phyloP scores from a whole-genome alignment of 371 early-diverging fungal genomes.

The Capniomyces stellatus region DNA sequence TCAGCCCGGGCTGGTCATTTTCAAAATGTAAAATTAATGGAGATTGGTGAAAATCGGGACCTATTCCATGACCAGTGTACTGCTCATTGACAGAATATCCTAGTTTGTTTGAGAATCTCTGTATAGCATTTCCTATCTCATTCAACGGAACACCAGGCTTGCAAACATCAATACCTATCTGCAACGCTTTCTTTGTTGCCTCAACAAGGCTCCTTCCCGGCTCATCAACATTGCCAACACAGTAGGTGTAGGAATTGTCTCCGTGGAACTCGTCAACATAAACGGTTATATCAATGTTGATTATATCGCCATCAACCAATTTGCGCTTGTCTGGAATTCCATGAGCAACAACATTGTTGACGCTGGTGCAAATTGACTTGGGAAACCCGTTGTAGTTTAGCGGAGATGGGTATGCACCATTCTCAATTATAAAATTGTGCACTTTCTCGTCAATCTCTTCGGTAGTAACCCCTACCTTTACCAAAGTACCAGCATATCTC shows the following conservation, averaged over 20 bases:
- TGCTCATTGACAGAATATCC: conserved; percentile 51
- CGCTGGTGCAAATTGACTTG: conserved; percentile 77
- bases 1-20: conserved; percentile 27
- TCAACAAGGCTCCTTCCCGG: conserved; percentile 51
- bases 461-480: conserved; percentile 74
- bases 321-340: conserved; percentile 81
- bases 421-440: conserved; percentile 70
- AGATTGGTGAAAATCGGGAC: conserved; percentile 29
- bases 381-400: conserved; percentile 86
- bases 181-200: conserved; percentile 57
- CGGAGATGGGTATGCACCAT: conserved; percentile 80
- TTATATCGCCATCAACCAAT: conserved; percentile 76
- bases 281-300: conserved; percentile 81
- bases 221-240: conserved; percentile 67
- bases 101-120: conserved; percentile 20
- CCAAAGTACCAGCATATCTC: conserved; percentile 54
- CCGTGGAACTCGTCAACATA: conserved; percentile 81
- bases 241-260: conserved; percentile 74
- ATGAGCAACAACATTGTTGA: conserved; percentile 63
- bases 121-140: conserved; percentile 53
- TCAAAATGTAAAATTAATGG: conserved; percentile 16
- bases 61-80: conserved; percentile 81
- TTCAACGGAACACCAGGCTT: conserved; percentile 54
- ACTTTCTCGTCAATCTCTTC: conserved; percentile 78
- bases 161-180: conserved; percentile 73